A percentile compares a stretch with the other conserved stretches of the same genome.
Conservation (phyloP, 2,329 filamentous ascomycete species). For the Aspergillus eucalypticola region DNA sequence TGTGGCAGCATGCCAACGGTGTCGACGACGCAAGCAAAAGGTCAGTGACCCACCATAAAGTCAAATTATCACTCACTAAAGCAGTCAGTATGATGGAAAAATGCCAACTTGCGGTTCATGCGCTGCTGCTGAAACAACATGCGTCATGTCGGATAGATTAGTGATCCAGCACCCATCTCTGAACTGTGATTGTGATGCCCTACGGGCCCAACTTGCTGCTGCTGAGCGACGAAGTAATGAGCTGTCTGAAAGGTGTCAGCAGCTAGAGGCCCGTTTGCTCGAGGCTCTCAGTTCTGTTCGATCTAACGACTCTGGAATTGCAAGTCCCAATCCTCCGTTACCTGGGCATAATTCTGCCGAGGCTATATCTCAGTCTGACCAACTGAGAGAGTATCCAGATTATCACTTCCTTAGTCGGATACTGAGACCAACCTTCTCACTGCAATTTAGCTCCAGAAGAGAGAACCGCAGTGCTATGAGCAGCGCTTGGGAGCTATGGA, state of each 20-base stretch:
- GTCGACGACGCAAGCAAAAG: slow-evolving; percentile 17
- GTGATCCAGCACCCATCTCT: background rate
- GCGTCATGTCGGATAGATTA: slow-evolving; percentile 6
- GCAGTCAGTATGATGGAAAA: slow-evolving; percentile 5
- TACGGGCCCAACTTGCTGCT: background rate
- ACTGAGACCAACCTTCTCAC: slow-evolving; percentile 5
- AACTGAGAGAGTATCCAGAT: background rate
- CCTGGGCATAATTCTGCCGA: background rate
- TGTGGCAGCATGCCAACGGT: slow-evolving; percentile 25
- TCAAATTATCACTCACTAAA: background rate
- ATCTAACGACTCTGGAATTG: background rate
- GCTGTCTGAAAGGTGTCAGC: background rate
- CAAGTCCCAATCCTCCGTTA: background rate
- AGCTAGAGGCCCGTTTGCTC: background rate
- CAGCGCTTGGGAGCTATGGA: slow-evolving; percentile 18
- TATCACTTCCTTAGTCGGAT: slow-evolving; percentile 1
- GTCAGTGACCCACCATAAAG: background rate
- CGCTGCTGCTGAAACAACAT: background rate
- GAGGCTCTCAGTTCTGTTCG: background rate
- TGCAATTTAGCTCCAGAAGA: background rate
- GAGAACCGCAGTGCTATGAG: slow-evolving; percentile 13
- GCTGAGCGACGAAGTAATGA: slow-evolving; percentile 1
- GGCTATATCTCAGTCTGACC: background rate
- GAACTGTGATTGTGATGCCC: slow-evolving; percentile 6
- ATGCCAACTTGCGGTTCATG: slow-evolving; percentile 8